Evolutionary conservation across 2,329 filamentous ascomycete species (phyloP).

Genomic region (Hirsutella minnesotensis): DNA sequence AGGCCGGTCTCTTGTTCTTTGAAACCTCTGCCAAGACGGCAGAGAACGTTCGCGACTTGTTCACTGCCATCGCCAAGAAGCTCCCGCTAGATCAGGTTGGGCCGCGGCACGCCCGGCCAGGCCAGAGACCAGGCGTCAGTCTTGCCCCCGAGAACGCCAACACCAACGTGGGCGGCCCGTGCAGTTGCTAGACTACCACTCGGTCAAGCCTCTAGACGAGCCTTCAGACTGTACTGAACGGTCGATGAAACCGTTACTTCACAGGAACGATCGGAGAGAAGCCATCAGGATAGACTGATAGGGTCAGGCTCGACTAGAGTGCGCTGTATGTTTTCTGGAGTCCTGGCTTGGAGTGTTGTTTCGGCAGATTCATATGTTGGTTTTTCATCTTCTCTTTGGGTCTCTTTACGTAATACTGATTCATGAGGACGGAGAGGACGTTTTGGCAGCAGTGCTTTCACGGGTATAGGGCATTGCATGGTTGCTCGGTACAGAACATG

Average conservation of each 20-base stretch:
- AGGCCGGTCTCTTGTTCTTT: constrained; percentile 92
- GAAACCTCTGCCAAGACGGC: constrained; percentile 97
- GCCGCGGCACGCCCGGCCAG: constrained; percentile 68
- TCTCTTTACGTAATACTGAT: constrained; percentile 8
- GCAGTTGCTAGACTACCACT: constrained; percentile 35
- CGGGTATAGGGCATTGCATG: neutral
- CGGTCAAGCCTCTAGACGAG: too few species aligned
- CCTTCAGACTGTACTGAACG: too few species aligned
- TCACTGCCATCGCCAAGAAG: constrained; percentile 96
- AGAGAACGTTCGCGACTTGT: constrained; percentile 90
- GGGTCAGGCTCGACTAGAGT: constrained; percentile 14
- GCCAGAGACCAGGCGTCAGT: constrained; percentile 47
- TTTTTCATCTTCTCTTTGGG: constrained; percentile 11
- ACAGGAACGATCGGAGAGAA: constrained; percentile 11
- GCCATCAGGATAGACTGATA: constrained; percentile 14
- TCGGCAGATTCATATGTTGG: constrained; percentile 25
- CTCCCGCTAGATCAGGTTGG: constrained; percentile 90
- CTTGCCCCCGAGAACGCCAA: constrained; percentile 44
- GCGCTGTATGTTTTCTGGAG: constrained; percentile 27
- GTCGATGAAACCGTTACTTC: too few species aligned
- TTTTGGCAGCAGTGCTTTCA: neutral
- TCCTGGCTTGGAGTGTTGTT: constrained; percentile 24
- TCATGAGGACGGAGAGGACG: constrained; percentile 1
- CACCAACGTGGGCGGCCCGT: constrained; percentile 43
- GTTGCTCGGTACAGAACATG: neutral